These are phyloP conservation scores for Novymonas esmeraldas DNA, from an alignment of 208 protist genomes.

Conservation along the genomic window DNA sequence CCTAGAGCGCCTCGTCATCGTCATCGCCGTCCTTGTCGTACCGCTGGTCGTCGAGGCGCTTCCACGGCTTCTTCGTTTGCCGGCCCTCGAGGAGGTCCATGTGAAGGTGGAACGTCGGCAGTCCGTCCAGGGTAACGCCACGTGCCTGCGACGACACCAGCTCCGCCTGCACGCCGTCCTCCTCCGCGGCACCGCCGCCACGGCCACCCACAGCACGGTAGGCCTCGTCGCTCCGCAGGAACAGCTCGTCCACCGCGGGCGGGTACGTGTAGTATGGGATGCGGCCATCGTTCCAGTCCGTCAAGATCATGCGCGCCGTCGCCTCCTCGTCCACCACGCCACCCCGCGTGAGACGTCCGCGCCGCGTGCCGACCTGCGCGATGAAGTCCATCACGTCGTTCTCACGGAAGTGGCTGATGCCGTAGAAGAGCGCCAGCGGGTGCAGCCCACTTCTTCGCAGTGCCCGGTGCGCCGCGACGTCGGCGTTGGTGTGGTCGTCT, in stretches of 20 bases:
- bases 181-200: slow-evolving; percentile 16
- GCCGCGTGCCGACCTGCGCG: slow-evolving; percentile 70
- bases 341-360: slow-evolving; percentile 85
- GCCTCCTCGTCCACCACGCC: slow-evolving; percentile 91
- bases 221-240: slow-evolving; percentile 29
- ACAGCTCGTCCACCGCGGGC: slow-evolving; percentile 72
- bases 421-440: slow-evolving; percentile 84
- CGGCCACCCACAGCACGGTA: slow-evolving; percentile 19
- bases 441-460: slow-evolving; percentile 42
- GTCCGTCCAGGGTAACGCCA: slow-evolving; percentile 75
- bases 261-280: slow-evolving; percentile 97
- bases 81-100: slow-evolving; percentile 39
- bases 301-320: slow-evolving; percentile 92
- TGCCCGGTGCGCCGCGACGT: slow-evolving; percentile 29
- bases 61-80: slow-evolving; percentile 40
- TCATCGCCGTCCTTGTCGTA: slow-evolving; percentile 28
- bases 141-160: slow-evolving; percentile 39
- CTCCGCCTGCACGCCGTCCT: slow-evolving; percentile 35
- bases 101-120: slow-evolving; percentile 88
- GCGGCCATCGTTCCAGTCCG: slow-evolving; percentile 96
- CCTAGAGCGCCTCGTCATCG: slow-evolving; percentile 30
- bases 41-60: slow-evolving; percentile 11
- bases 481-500: slow-evolving; percentile 47
- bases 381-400: slow-evolving; percentile 89
- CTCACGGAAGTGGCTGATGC: slow-evolving; percentile 68